phyloP scores from a whole-genome alignment of 305 asterid species.

The Fraxinus paxiana region DNA sequence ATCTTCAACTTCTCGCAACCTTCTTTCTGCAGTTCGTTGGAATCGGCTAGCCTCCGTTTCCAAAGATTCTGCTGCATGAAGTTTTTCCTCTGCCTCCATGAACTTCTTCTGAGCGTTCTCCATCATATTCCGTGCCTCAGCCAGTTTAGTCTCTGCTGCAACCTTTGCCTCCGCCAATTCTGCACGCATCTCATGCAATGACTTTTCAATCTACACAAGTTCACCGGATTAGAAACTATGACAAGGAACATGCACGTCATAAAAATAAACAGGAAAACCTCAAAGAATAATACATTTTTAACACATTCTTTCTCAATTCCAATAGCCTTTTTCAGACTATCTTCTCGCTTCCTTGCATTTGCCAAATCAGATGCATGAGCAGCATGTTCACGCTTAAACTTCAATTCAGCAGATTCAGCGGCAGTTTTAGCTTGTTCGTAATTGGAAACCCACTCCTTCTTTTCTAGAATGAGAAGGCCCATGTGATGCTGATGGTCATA shows the following conservation, averaged over 20 bases:
- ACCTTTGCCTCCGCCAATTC: conserved; percentile 88
- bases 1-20: conserved; percentile 81
- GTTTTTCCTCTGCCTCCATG: conserved; percentile 64
- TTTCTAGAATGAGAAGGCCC: conserved; percentile 91
- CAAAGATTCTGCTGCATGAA: conserved; percentile 71
- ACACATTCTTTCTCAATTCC: conserved; percentile 95
- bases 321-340: conserved; percentile 72
- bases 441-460: conserved; percentile 72
- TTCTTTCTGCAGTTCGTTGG: conserved; percentile 84
- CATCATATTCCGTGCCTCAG: conserved; percentile 66
- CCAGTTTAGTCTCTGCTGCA: conserved; percentile 60
- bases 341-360: conserved; percentile 74
- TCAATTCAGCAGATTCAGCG: conserved; percentile 65
- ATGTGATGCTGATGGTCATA: conserved; percentile 87
- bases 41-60: conserved; percentile 77
- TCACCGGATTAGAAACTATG: conserved; percentile 21
- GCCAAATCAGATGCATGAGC: conserved; percentile 56
- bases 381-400: conserved; percentile 57
- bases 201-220: conserved; percentile 73
- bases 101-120: conserved; percentile 67
- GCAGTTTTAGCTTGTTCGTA: conserved; percentile 58
- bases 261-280: background rate
- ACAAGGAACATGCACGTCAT: background rate
- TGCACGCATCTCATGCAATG: conserved; percentile 93
- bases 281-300: conserved; percentile 52